Evolutionary conservation across 208 protist species (phyloP).

Genomic region (Strigomonas galati): DNA sequence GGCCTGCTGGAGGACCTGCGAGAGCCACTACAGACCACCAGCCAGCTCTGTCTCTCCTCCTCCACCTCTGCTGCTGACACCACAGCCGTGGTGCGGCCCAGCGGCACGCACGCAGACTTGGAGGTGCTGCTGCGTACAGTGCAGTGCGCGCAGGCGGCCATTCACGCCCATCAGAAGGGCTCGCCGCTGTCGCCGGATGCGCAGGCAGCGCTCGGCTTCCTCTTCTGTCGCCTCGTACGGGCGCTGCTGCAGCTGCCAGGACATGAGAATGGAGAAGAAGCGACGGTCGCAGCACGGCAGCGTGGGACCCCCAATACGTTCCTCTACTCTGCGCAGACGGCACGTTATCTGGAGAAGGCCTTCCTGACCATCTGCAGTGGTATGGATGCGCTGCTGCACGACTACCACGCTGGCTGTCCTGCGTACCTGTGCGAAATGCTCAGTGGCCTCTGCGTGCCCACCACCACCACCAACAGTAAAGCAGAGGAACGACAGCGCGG

Average conservation of each 20-base stretch:
- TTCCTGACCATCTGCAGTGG: conserved; percentile 26
- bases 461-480: too few relatives aligned
- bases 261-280: neutral
- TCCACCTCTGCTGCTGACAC: too few relatives aligned
- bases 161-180: conserved; percentile 1
- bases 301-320: neutral
- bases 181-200: conserved; percentile 26
- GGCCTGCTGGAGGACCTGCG: too few relatives aligned
- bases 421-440: conserved; percentile 32
- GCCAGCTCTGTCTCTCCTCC: too few relatives aligned
- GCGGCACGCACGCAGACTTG: too few relatives aligned
- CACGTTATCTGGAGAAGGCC: conserved; percentile 20
- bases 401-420: conserved; percentile 35
- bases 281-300: too few relatives aligned
- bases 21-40: too few relatives aligned
- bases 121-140: too few relatives aligned
- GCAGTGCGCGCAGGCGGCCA: too few relatives aligned
- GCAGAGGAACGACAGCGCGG: too few relatives aligned
- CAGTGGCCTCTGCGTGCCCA: neutral
- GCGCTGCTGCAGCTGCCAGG: conserved; percentile 21
- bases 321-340: conserved; percentile 6
- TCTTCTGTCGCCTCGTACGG: conserved; percentile 37
- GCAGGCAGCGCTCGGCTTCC: conserved; percentile 32
- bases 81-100: too few relatives aligned
- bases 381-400: conserved; percentile 49